Base-by-base conservation (phyloP, 148 eudicot genomes). In the Dysphania ambrosioides region DNA sequence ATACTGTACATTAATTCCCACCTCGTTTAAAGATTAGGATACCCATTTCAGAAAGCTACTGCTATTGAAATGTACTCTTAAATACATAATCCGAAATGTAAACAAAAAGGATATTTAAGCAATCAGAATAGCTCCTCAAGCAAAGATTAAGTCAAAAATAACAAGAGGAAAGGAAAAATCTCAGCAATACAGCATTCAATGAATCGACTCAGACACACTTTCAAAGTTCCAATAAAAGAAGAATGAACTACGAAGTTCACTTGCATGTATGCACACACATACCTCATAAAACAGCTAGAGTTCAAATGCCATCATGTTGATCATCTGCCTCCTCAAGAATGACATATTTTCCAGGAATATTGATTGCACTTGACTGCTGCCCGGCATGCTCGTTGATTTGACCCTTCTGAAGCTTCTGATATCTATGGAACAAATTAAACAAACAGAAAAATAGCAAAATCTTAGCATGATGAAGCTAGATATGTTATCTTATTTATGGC, bases 291-390 rank as follows among this genome's bases (percentile, higher is more conserved):
- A 65, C 13, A 26, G 11, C 42, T 57, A 65, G 66, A 62, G 74
- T 16, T 82, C 79, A 88, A 75, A 81, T 78, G 51, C 75, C 68
- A 42, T 82, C 87, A 73, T 83, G 88, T 80, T 88, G 88, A 70
- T 86, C 93, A 44, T 93, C 97, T 47, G 79, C 79, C 80, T 91
- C 93, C 71, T 94, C 98, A 31, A 94, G 96, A 77, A 91, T 94
- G 77, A 87, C 98, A 83, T 94, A 94, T 79, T 84, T 94, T 40
- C 91, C 83, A 51, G 93, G 75, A 19, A 79, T 78, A 81, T 75
- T 82, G 29, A 80, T 73, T 36, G 68, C 63, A 49, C 36, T 34
- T 57, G 83, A 82, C 40, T 53, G 78, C 53, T 79, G 72, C 78
- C 59, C 68, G n/a, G 80, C 66, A 60, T 64, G 77, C 68, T 75